These are phyloP conservation scores for Ambrosiella xylebori DNA, from an alignment of 2,329 filamentous ascomycete species.

Conservation along the genomic window DNA sequence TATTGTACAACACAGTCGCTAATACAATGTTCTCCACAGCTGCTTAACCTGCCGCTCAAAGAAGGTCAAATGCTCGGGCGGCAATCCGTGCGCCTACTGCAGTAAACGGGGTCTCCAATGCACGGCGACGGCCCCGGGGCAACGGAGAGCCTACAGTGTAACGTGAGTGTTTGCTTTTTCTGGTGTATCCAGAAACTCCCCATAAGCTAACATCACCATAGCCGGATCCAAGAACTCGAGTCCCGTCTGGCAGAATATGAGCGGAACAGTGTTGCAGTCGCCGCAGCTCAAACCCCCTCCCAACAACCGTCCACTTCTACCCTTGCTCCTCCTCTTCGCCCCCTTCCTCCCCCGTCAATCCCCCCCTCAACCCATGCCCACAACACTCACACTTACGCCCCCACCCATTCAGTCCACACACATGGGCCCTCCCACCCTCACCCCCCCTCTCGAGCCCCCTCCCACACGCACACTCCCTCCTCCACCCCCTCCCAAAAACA, in stretches of 20 bases:
- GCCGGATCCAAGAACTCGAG: slow-evolving; percentile 14
- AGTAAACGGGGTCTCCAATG: slow-evolving; percentile 11
- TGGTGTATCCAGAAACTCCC: background rate
- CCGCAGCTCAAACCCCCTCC: background rate
- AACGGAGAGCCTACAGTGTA: slow-evolving; percentile 11
- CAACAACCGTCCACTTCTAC: background rate
- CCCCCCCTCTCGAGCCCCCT: background rate
- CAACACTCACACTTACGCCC: background rate
- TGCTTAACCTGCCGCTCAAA: slow-evolving; percentile 13
- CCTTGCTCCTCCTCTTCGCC: background rate
- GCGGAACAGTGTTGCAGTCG: background rate
- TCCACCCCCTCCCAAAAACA: background rate
- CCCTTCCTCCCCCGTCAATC: background rate
- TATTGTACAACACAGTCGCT: background rate
- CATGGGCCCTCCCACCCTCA: background rate
- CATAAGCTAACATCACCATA: background rate
- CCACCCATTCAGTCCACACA: slow-evolving; percentile 1
- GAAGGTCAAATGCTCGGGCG: slow-evolving; percentile 13
- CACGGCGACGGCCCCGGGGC: slow-evolving; percentile 8
- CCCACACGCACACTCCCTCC: background rate
- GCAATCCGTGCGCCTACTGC: slow-evolving; percentile 11
- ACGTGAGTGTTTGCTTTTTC: slow-evolving; percentile 10
- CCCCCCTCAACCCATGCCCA: background rate
- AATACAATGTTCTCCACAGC: background rate
- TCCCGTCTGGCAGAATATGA: slow-evolving; percentile 14